Conservation (phyloP, 176 grass and related monocot species). For the Oryza officinalis region DNA sequence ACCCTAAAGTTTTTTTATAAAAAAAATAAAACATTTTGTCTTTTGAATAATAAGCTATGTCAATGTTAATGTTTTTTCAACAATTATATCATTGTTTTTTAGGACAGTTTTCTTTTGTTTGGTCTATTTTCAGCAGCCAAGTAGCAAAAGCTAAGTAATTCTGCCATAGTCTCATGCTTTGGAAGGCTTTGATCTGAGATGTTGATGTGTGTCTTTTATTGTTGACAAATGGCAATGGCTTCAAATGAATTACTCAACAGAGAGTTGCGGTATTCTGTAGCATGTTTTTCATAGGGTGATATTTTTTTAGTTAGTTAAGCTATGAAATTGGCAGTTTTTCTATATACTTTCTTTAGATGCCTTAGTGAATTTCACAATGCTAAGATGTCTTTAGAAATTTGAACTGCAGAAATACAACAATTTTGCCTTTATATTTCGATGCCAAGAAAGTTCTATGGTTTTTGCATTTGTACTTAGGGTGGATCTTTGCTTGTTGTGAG, state of each 20-base stretch:
- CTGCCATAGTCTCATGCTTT: not conserved
- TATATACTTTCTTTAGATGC: not conserved
- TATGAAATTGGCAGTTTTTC: too few species aligned
- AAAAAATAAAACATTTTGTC: not conserved
- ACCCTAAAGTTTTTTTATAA: not conserved
- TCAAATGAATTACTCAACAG: not conserved
- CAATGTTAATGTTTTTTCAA: not conserved
- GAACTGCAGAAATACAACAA: not conserved
- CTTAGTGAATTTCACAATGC: not conserved
- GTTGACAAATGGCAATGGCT: too few species aligned
- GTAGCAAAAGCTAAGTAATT: not conserved
- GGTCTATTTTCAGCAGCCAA: not conserved
- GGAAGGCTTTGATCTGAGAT: not conserved
- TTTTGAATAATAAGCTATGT: not conserved
- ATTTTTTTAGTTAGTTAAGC: not conserved
- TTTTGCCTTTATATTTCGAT: not conserved
- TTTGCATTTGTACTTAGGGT: slow-evolving; percentile 6
- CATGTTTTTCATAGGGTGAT: not conserved
- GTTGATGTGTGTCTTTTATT: too few species aligned
- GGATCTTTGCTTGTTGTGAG: not conserved
- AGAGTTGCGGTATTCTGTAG: not conserved
- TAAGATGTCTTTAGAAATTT: not conserved
- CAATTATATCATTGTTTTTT: not conserved
- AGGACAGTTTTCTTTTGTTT: not conserved
- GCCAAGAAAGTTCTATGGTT: not conserved